Percentiles rank a stretch among this genome's conserved stretches.
Conservation (phyloP, 106 monocot genomes). For the Alisma plantagoaquatica region DNA sequence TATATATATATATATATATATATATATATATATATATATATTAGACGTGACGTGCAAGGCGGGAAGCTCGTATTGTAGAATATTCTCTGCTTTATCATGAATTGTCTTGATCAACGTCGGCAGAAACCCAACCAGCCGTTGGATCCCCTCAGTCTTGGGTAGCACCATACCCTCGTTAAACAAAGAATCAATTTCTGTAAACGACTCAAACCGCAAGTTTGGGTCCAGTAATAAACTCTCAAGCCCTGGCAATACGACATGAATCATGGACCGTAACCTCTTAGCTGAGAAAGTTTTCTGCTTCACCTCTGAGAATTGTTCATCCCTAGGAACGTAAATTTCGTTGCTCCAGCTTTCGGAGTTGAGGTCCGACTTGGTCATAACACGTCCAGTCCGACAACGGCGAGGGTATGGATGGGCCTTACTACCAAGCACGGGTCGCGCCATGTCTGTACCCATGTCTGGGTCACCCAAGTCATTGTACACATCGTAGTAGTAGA, state of each 20-base stretch:
- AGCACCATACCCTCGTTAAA: constrained; percentile 32
- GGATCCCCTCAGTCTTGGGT: background rate
- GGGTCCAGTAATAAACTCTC: constrained; percentile 18
- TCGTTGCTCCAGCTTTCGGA: too few relatives aligned
- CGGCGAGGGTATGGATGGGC: constrained; percentile 54
- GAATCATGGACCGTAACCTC: constrained; percentile 49
- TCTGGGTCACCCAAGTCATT: constrained; percentile 78
- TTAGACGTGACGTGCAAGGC: too few relatives aligned
- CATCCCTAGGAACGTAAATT: constrained; percentile 77
- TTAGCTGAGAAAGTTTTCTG: constrained; percentile 47
- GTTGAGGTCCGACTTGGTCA: too few relatives aligned
- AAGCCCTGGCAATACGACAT: constrained; percentile 48
- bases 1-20: too few relatives aligned
- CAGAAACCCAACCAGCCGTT: too few relatives aligned
- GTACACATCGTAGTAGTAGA: constrained; percentile 58
- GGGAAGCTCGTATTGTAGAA: too few relatives aligned
- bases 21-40: too few relatives aligned
- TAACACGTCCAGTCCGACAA: constrained; percentile 45
- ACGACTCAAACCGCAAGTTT: constrained; percentile 35
- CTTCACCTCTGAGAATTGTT: constrained; percentile 72
- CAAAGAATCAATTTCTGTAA: constrained; percentile 40
- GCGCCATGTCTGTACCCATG: constrained; percentile 25
- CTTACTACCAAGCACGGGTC: constrained; percentile 51
- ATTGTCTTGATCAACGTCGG: too few relatives aligned
- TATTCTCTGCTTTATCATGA: too few relatives aligned